A percentile compares a stretch with the other conserved stretches of the same genome.
Evolutionary conservation across 2,329 filamentous ascomycete genomes (phyloP).

Genomic region (Fusarium longipes): DNA sequence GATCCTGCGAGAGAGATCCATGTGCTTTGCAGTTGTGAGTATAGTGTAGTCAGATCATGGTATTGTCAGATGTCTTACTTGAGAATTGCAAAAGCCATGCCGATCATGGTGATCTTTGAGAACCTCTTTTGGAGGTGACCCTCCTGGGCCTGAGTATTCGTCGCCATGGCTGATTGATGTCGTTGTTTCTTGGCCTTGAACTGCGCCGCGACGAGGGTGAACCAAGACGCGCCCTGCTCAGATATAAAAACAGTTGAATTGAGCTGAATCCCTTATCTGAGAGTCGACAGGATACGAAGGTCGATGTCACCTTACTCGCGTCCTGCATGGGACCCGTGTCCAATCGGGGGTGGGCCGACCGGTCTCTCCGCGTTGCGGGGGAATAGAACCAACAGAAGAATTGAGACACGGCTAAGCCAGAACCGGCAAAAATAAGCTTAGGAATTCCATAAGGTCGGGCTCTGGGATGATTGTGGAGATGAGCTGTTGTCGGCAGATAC

Average conservation of each 20-base stretch:
- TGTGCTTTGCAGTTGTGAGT: conserved; percentile 34
- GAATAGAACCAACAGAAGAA: background rate
- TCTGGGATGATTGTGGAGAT: background rate
- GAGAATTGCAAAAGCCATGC: conserved; percentile 58
- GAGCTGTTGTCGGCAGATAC: background rate
- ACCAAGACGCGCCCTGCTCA: background rate
- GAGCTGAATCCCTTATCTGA: background rate
- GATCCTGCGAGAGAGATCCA: conserved; percentile 56
- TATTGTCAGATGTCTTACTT: conserved; percentile 46
- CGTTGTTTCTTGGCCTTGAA: background rate
- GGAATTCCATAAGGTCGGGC: conserved; percentile 13
- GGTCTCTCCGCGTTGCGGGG: conserved; percentile 25
- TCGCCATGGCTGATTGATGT: conserved; percentile 9
- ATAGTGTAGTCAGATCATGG: background rate
- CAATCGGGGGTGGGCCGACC: conserved; percentile 17
- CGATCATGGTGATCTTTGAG: conserved; percentile 42
- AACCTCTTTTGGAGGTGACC: conserved; percentile 41
- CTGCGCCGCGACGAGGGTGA: background rate
- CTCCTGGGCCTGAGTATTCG: conserved; percentile 11
- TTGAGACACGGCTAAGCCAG: conserved; percentile 6
- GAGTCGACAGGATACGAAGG: background rate
- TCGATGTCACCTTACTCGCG: conserved; percentile 8
- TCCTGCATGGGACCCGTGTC: background rate
- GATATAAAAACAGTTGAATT: conserved; percentile 2
- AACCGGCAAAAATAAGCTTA: conserved; percentile 22